phyloP scores from a whole-genome alignment of 164 flowering plant genomes.

The Platanus orientalis region DNA sequence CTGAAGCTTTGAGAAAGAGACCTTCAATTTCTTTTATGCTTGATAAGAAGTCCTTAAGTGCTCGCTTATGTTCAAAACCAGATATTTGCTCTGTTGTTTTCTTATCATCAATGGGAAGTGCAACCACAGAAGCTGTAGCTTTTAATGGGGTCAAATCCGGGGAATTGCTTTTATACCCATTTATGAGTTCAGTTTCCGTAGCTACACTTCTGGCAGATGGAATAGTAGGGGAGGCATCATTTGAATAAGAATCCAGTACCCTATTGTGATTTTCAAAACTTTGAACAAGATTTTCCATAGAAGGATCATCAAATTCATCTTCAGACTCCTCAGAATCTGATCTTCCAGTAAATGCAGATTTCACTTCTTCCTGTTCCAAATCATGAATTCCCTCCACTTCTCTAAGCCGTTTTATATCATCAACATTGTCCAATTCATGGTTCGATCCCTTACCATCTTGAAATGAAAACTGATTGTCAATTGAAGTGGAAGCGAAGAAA shows the following conservation, averaged over 20 bases:
- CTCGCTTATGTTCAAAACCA: constrained; percentile 35
- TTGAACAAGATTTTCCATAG: constrained; percentile 52
- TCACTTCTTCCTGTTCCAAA: constrained; percentile 55
- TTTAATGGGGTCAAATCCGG: constrained; percentile 50
- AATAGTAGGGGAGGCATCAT: constrained; percentile 25
- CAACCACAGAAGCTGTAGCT: constrained; percentile 29
- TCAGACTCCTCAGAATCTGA: constrained; percentile 51
- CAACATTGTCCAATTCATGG: constrained; percentile 36
- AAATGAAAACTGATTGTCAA: constrained; percentile 53
- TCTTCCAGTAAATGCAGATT: constrained; percentile 28
- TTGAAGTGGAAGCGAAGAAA: constrained; percentile 57
- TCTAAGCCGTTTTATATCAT: constrained; percentile 34
- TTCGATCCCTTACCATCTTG: constrained; percentile 37
- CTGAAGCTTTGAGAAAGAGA: constrained; percentile 82
- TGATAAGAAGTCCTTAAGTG: constrained; percentile 64
- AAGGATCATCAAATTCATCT: constrained; percentile 80
- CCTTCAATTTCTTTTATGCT: constrained; percentile 80
- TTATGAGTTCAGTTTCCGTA: constrained; percentile 36
- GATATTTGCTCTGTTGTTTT: constrained; percentile 33
- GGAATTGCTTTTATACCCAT: constrained; percentile 40
- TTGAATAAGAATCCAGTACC: constrained; percentile 24
- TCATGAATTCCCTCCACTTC: constrained; percentile 65
- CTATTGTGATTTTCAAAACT: constrained; percentile 61
- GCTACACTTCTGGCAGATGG: constrained; percentile 29
- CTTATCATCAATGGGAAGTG: constrained; percentile 27